A percentile compares a stretch with the other conserved stretches of the same genome.
Conservation (phyloP, 1,284 basidiomycete genomes). For the Cerrena zonata region DNA sequence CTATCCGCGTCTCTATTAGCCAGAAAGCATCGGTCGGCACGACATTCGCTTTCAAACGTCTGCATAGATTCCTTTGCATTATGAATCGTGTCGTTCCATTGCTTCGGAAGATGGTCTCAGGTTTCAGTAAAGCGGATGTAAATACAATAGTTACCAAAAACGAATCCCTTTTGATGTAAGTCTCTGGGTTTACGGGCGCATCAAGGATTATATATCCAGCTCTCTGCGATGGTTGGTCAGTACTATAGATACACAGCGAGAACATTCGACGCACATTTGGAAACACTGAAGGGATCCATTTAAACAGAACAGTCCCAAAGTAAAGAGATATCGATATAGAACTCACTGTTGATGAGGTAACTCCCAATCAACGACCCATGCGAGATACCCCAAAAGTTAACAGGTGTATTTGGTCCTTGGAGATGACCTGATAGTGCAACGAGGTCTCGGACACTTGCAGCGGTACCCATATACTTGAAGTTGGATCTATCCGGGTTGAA, state of each 20-base stretch:
- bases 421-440: slow-evolving; percentile 14
- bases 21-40: neutral
- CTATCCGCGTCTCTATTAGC: neutral
- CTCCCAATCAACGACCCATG: slow-evolving; percentile 14
- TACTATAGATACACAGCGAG: too few species aligned
- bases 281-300: too few species aligned
- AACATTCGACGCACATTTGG: slow-evolving; percentile 8
- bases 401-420: slow-evolving; percentile 10
- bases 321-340: too few species aligned
- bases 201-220: slow-evolving; percentile 16
- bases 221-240: slow-evolving; percentile 7
- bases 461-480: slow-evolving; percentile 15
- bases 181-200: slow-evolving; percentile 12
- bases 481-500: too few species aligned
- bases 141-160: too few species aligned
- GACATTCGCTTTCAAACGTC: neutral
- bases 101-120: too few species aligned
- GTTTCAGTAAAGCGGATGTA: too few species aligned
- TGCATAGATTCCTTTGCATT: neutral
- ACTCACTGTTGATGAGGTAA: slow-evolving; percentile 17
- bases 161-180: too few species aligned
- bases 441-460: slow-evolving; percentile 15
- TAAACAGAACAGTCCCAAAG: too few species aligned
- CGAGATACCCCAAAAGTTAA: slow-evolving; percentile 13
- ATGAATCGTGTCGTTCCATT: neutral